A percentile compares a stretch with the other conserved stretches of the same genome.
phyloP scores from a whole-genome alignment of 495 filamentous ascomycete genomes.

The Neurospora sp. region DNA sequence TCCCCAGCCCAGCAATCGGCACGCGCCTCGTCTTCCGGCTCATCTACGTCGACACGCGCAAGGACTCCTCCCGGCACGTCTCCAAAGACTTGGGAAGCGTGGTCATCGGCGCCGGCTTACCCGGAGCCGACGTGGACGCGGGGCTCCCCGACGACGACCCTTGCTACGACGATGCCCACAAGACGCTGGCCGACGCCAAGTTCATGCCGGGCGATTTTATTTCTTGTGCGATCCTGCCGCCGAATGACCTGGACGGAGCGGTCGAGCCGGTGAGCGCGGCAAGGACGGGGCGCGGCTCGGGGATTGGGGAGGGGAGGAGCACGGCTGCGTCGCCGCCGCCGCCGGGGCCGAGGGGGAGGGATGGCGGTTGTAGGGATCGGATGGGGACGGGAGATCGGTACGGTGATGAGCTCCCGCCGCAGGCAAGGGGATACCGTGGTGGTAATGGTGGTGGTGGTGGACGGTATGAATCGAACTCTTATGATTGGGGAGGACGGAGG shows the following conservation, averaged over 20 bases:
- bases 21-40: constrained; percentile 80
- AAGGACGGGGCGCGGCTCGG: constrained; percentile 27
- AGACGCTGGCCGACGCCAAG: constrained; percentile 59
- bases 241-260: constrained; percentile 56
- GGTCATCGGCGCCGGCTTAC: constrained; percentile 51
- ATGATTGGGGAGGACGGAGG: neutral
- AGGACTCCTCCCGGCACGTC: constrained; percentile 48
- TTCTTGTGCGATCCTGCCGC: constrained; percentile 67
- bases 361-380: constrained; percentile 7
- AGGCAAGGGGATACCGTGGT: neutral
- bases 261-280: constrained; percentile 46
- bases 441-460: neutral
- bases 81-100: constrained; percentile 72
- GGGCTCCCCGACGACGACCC: neutral
- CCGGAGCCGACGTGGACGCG: constrained; percentile 2
- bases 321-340: constrained; percentile 28
- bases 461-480: neutral
- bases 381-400: neutral
- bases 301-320: constrained; percentile 25
- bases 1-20: constrained; percentile 67
- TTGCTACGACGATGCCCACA: constrained; percentile 33
- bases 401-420: neutral
- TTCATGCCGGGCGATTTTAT: constrained; percentile 90
- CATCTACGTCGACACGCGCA: constrained; percentile 70
- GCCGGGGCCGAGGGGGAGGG: constrained; percentile 9